Percentiles rank a stretch among this genome's conserved stretches.
Conservation (phyloP, 371 early-diverging fungal species). For the Circinella umbellata region DNA sequence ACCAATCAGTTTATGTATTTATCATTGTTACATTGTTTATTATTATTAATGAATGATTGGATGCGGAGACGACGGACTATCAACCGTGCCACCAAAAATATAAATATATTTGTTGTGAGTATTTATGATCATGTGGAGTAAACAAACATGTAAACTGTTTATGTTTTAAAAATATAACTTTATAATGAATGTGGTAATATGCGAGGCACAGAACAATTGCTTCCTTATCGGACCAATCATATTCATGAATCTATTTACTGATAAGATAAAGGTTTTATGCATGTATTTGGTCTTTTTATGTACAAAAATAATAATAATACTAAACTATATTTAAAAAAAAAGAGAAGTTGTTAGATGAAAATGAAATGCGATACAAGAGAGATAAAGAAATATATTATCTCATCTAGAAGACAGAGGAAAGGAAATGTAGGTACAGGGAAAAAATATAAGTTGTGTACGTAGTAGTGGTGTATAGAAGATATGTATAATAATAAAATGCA, state of each 20-base stretch:
- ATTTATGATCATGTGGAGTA: background rate
- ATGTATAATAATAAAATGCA: background rate
- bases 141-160: background rate
- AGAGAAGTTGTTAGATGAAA: background rate
- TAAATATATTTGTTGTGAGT: no score
- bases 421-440: no score
- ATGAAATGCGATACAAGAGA: background rate
- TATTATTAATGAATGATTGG: no score
- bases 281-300: background rate
- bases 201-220: background rate
- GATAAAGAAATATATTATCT: background rate
- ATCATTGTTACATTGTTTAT: no score
- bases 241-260: background rate
- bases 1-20: background rate
- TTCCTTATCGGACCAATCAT: slow-evolving; percentile 5
- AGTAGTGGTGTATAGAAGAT: background rate
- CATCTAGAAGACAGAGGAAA: no score
- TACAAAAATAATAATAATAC: background rate
- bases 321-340: slow-evolving; percentile 3
- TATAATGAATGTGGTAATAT: background rate
- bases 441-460: no score
- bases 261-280: slow-evolving; percentile 10
- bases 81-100: no score
- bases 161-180: background rate
- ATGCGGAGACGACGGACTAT: no score